Evolutionary conservation across 768 basidiomycete species (phyloP), one percentile per base, ranked within the genome.

Genomic region (Paxillus involutus): DNA sequence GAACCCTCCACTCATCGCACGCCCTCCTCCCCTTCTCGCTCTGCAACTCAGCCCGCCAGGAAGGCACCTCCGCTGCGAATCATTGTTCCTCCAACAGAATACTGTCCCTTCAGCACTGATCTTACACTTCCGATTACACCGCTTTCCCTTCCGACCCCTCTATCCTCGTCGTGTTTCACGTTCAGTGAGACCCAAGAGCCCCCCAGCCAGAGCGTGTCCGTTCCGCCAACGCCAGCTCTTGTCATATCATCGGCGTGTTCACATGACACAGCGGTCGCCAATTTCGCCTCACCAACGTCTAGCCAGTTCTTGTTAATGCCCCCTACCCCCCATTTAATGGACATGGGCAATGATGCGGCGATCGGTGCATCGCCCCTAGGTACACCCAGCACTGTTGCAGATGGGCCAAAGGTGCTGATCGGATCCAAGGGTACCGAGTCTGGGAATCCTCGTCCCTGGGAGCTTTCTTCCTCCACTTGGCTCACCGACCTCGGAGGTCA

Each of bases 31-130:
- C 47, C 47, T 16, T 41, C 59, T 16, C 50, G 39, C 44, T 51
- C 59, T 57, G 58, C 51, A 17, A 48, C 47, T 59, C 62, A 30
- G 17, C 39, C 50, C 32, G 30, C 41, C 44, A 59, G 49, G 62
- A 69, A 57, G 53, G 55, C 53, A 4, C 42, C 51, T 33, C 55
- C 65, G 6, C 46, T 69, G 59, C 68, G 68, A 61, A 70, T 69
- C 61, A 51, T 65, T 21, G 63, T 70, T 46, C 70, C 70, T 13
- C 66, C 68, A 14, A 62, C 70, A 30, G 69, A 71, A 56, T 69
- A 69, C 48, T 71, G 65, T 54, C 68, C 68, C n/a, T 69, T 68
- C 51, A 62, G 65, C 37, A 68, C 66, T 16, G 61, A 71, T 43
- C 56, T 71, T n/a, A 65, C 60, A 5, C 59, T 68, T 55, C 69